Base-by-base conservation (phyloP, 306 rosid species). In the Vicia sativa region DNA sequence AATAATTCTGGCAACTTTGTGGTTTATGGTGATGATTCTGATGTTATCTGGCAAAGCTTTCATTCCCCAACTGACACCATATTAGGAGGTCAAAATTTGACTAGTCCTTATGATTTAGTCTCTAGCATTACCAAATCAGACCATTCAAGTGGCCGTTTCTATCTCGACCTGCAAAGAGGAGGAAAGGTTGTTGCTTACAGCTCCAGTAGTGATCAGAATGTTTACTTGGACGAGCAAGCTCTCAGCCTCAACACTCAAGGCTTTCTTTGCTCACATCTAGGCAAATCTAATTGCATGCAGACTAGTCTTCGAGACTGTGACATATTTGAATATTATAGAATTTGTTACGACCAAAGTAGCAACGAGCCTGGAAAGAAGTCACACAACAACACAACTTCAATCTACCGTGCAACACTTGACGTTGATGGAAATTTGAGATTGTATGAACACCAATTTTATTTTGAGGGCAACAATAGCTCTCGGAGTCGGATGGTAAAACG, bases 1-100 rank as follows among this genome's bases (percentile, higher is more conserved):
- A 57, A 1, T 34, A 74, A 77, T 63, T 72, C 76, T 42, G 85
- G 85, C 1, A 81, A 77, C 68, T 81, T 77, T 68, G 79, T 81
- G 56, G 66, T 81, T 3, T 81, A 73, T 42, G 10, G 23, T 53
- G 0, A 68, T 7, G 7, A 65, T 11, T 31, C 0, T 29, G 0
- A 0, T 16, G 34, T 70, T 49, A 6, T 50, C 31, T 80, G 84
- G 83, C 64, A 68, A 68, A 79, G 79, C 76, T 74, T 68, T 69
- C 29, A 37, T 55, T 0, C 15, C 39, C 78, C 72, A 35, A 78
- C 82, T 4, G 72, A 78, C 58, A 75, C 84, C 56, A 38, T 80
- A 29, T 52, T 73, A 43, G 82, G 85, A 57, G 77, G 76, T 50
- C 82, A 81, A 44, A 42, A 11, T 58, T 59, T 77, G 38, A 15